Evolutionary conservation across 225 moss, liverwort and hornwort species (phyloP).

Genomic region (Bryum argenteum): DNA sequence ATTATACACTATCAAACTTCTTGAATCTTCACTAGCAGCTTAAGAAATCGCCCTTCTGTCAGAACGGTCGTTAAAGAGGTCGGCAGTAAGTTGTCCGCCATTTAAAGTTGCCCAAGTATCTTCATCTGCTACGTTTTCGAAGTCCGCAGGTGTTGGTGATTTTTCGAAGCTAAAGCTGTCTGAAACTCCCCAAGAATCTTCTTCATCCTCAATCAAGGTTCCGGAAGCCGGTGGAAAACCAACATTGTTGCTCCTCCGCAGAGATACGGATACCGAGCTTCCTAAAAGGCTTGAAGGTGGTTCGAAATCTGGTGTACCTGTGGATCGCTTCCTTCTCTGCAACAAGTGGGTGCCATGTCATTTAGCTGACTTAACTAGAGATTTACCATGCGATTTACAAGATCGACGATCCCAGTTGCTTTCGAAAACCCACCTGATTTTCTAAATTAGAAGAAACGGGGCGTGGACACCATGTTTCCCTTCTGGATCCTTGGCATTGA

Average conservation of each 20-base stretch:
- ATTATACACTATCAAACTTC: too few relatives aligned
- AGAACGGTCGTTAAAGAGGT: constrained; percentile 47
- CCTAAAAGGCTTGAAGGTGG: constrained; percentile 32
- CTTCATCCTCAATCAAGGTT: constrained; percentile 58
- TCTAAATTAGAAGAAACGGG: constrained; percentile 45
- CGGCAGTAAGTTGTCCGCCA: constrained; percentile 54
- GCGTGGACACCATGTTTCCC: constrained; percentile 94
- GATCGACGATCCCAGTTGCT: neutral
- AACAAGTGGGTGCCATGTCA: constrained; percentile 16
- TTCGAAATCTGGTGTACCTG: constrained; percentile 38
- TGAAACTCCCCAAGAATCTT: constrained; percentile 54
- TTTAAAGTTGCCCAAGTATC: constrained; percentile 92
- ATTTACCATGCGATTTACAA: neutral
- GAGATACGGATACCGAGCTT: constrained; percentile 37
- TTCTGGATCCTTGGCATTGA: constrained; percentile 60
- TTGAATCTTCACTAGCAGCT: constrained; percentile 39
- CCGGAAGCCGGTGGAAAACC: constrained; percentile 85
- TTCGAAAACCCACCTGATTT: constrained; percentile 48
- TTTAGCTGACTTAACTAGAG: neutral
- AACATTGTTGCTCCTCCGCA: constrained; percentile 64
- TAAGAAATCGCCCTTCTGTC: constrained; percentile 37
- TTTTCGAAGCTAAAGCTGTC: constrained; percentile 46
- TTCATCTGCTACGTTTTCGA: constrained; percentile 84
- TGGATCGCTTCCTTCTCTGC: constrained; percentile 43
- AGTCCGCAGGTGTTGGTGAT: constrained; percentile 64